phyloP scores from a whole-genome alignment of 2,329 filamentous ascomycete species.

The Bipolaris bicolor region DNA sequence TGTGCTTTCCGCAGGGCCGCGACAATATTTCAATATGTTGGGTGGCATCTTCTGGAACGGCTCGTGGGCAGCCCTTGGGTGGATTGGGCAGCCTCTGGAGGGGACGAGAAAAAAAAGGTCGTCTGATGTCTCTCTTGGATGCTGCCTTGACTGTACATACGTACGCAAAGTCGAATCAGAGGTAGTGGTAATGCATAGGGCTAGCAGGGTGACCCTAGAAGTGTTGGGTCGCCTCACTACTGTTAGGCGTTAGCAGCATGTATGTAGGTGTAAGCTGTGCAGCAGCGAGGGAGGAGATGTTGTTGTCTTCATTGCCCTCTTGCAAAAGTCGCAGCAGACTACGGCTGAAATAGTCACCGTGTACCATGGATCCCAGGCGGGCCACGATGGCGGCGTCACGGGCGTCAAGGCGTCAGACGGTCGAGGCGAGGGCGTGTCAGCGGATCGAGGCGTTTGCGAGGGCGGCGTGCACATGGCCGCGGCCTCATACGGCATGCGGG shows the following conservation, averaged over 20 bases:
- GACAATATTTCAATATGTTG: no score
- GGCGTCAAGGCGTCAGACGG: conserved; percentile 10
- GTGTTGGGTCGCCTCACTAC: conserved; percentile 5
- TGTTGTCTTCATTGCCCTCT: not conserved
- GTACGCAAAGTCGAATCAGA: not conserved
- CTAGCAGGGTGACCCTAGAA: conserved; percentile 5
- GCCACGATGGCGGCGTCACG: conserved; percentile 10
- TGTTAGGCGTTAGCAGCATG: conserved; percentile 4
- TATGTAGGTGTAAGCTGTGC: not conserved
- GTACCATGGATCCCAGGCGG: not conserved
- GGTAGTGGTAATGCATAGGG: not conserved
- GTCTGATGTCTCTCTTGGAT: conserved; percentile 4
- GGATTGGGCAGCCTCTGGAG: not conserved
- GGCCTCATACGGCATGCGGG: conserved; percentile 21
- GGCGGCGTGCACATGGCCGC: conserved; percentile 18
- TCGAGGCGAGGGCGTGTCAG: conserved; percentile 6
- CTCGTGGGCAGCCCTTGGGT: not conserved
- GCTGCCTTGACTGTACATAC: not conserved
- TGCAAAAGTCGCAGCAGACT: not conserved
- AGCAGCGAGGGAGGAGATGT: not conserved
- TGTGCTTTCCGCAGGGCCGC: no score
- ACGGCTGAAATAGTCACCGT: not conserved
- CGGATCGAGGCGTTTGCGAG: conserved; percentile 20
- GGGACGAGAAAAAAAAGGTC: not conserved
- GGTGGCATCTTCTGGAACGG: not conserved